These are phyloP conservation scores for Neurospora sp. DNA, from an alignment of 495 filamentous ascomycete genomes.

Conservation along the genomic window DNA sequence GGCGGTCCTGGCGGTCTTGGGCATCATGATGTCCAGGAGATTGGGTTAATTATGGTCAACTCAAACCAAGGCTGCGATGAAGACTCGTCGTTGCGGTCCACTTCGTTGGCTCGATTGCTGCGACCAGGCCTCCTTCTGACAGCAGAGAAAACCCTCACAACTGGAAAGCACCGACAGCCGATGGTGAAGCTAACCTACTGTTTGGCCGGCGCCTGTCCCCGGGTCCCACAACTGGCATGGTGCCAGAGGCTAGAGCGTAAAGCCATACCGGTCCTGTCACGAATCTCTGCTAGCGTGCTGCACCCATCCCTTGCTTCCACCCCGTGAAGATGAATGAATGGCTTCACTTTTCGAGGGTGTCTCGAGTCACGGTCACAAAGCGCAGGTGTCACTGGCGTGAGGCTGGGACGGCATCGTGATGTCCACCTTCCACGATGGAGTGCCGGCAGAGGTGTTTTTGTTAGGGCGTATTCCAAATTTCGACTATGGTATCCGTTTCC, in stretches of 20 bases:
- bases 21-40: neutral
- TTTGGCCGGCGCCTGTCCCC: conserved; percentile 6
- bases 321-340: conserved; percentile 1
- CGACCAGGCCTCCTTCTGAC: neutral
- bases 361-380: neutral
- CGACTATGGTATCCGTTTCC: too few relatives aligned
- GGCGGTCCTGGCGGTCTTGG: neutral
- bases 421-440: neutral
- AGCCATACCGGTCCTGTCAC: conserved; percentile 20
- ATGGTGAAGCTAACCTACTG: neutral
- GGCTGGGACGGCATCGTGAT: neutral
- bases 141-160: neutral
- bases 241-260: neutral
- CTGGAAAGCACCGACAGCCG: neutral
- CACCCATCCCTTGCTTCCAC: conserved; percentile 24
- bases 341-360: neutral
- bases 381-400: neutral
- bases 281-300: conserved; percentile 24
- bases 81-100: neutral
- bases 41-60: neutral
- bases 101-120: neutral
- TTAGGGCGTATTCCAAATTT: too few relatives aligned
- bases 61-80: neutral
- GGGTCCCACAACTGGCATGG: conserved; percentile 17
- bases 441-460: neutral